Evolutionary conservation across 1,284 basidiomycete genomes (phyloP).

Genomic region (Cutaneotrichosporon cavernicola): DNA sequence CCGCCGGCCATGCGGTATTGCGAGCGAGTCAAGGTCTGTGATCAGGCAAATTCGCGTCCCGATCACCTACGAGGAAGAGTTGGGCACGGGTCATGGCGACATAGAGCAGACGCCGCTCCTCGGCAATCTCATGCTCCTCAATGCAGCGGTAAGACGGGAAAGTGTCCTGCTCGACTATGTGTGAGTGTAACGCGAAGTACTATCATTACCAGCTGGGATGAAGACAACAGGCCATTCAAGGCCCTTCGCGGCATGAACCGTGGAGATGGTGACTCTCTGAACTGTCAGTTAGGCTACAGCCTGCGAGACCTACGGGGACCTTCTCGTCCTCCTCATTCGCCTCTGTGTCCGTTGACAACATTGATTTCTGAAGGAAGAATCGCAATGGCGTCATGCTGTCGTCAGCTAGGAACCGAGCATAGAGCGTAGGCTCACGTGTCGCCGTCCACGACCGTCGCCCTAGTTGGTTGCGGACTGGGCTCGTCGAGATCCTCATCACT

Average conservation of each 20-base stretch:
- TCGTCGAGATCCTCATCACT: conserved; percentile 41
- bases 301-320: conserved; percentile 17
- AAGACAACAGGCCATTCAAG: conserved; percentile 77
- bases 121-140: conserved; percentile 66
- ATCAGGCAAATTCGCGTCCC: conserved; percentile 4
- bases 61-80: conserved; percentile 58
- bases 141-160: conserved; percentile 72
- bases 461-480: neutral
- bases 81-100: conserved; percentile 89
- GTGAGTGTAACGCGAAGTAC: neutral
- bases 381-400: conserved; percentile 66
- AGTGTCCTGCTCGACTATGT: conserved; percentile 68
- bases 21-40: conserved; percentile 43
- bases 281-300: conserved; percentile 10
- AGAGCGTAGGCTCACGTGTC: conserved; percentile 20
- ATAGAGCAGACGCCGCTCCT: conserved; percentile 82
- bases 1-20: conserved; percentile 49
- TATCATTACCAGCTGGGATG: conserved; percentile 46
- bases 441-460: neutral
- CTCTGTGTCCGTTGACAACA: conserved; percentile 78
- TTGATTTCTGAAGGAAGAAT: conserved; percentile 78
- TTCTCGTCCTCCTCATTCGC: conserved; percentile 59
- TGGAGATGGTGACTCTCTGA: conserved; percentile 80
- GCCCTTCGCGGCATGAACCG: conserved; percentile 87
- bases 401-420: conserved; percentile 4